These are phyloP conservation scores for Coniochaeta prunicola DNA, from an alignment of 2,329 filamentous ascomycete genomes.

Conservation along the genomic window DNA sequence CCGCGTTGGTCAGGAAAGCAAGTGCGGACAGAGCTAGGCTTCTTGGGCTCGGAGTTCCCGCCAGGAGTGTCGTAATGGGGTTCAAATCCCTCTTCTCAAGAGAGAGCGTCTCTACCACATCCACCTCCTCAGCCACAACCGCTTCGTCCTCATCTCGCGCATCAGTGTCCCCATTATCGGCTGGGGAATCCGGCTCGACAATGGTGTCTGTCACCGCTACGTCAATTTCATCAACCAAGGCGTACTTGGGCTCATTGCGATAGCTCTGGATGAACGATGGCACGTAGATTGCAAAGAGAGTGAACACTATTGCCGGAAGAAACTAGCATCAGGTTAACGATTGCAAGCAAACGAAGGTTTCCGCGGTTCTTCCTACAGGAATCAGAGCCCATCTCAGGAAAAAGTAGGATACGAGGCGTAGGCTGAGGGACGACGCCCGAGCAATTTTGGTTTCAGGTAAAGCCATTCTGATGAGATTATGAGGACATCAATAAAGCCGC, in stretches of 20 bases:
- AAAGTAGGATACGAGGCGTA: slow-evolving; percentile 7
- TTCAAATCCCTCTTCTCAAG: slow-evolving; percentile 49
- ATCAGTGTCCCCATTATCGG: slow-evolving; percentile 2
- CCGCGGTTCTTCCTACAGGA: slow-evolving; percentile 21
- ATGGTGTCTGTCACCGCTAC: slow-evolving; percentile 43
- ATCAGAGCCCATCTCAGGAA: slow-evolving; percentile 18
- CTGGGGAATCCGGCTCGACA: slow-evolving; percentile 7
- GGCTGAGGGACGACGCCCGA: neutral
- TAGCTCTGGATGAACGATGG: slow-evolving; percentile 56
- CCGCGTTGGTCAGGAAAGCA: slow-evolving; percentile 66
- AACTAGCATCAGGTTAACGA: slow-evolving; percentile 9
- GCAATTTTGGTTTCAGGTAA: neutral
- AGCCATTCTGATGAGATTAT: neutral
- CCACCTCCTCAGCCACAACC: slow-evolving; percentile 42
- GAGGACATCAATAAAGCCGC: neutral
- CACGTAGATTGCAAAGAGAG: slow-evolving; percentile 59
- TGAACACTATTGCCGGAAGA: slow-evolving; percentile 36
- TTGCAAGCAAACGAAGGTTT: neutral
- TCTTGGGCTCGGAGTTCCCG: slow-evolving; percentile 68
- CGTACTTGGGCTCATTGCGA: slow-evolving; percentile 46
- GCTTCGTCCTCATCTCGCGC: slow-evolving; percentile 17
- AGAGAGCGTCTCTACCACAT: slow-evolving; percentile 56
- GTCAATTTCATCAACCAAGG: slow-evolving; percentile 54
- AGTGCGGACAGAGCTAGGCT: slow-evolving; percentile 58
- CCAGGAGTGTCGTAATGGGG: slow-evolving; percentile 59